Evolutionary conservation across 805 yeast species (phyloP).

Genomic region (Yarrowia sp.): DNA sequence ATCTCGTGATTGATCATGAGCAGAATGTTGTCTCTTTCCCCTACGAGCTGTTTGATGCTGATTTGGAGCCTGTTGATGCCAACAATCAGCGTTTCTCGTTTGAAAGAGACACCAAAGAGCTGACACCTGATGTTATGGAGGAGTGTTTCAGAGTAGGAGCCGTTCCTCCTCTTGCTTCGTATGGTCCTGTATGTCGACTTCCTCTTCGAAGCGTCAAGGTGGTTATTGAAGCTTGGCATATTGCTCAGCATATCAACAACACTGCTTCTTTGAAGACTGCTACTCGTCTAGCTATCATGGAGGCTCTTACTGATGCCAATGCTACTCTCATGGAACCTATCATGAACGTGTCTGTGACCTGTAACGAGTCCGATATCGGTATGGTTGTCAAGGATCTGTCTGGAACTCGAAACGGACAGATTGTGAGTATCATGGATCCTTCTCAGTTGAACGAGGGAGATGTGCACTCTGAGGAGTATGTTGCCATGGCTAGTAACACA

Average conservation of each 20-base stretch:
- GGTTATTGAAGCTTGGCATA: slow-evolving; percentile 50
- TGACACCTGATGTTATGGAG: slow-evolving; percentile 35
- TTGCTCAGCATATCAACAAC: slow-evolving; percentile 51
- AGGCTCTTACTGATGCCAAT: slow-evolving; percentile 39
- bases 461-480: slow-evolving; percentile 29
- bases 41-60: slow-evolving; percentile 32
- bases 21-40: slow-evolving; percentile 39
- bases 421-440: slow-evolving; percentile 70
- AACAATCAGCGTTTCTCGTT: slow-evolving; percentile 10
- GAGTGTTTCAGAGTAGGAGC: slow-evolving; percentile 38
- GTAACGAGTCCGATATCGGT: slow-evolving; percentile 73
- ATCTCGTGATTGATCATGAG: slow-evolving; percentile 46
- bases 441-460: slow-evolving; percentile 41
- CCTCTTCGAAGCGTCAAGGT: slow-evolving; percentile 63
- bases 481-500: slow-evolving; percentile 50
- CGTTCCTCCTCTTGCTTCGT: slow-evolving; percentile 45
- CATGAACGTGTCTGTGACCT: slow-evolving; percentile 70
- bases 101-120: slow-evolving; percentile 7
- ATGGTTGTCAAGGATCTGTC: slow-evolving; percentile 80
- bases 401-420: slow-evolving; percentile 71
- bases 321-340: slow-evolving; percentile 70
- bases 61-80: slow-evolving; percentile 28
- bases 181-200: slow-evolving; percentile 44
- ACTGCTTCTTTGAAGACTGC: slow-evolving; percentile 46
- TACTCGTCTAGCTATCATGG: slow-evolving; percentile 47